Conservation (phyloP, 2,329 filamentous ascomycete species). For the Ophiocordyceps polyrhachis-furcata region DNA sequence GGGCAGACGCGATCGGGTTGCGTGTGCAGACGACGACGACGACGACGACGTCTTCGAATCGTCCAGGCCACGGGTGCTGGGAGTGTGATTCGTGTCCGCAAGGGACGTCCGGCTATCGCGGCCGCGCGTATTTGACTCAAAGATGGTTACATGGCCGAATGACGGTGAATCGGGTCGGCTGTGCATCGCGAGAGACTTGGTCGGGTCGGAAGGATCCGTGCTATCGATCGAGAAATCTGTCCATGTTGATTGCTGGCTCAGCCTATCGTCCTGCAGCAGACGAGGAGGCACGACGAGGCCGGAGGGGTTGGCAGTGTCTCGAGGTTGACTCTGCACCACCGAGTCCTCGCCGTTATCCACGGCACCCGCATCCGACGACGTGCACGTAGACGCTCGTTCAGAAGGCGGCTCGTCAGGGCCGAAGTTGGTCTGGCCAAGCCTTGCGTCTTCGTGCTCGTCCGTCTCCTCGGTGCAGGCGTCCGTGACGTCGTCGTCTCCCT, state of each 20-base stretch:
- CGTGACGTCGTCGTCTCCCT: slow-evolving; percentile 15
- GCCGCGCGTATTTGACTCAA: slow-evolving; percentile 7
- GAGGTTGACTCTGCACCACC: slow-evolving; percentile 8
- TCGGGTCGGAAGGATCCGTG: slow-evolving; percentile 18
- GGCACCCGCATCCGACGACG: slow-evolving; percentile 17
- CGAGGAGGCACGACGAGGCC: slow-evolving; percentile 28
- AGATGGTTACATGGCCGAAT: slow-evolving; percentile 15
- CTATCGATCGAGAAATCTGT: slow-evolving; percentile 41
- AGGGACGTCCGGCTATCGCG: slow-evolving; percentile 1
- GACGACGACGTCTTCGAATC: slow-evolving; percentile 11
- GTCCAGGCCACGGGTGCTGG: slow-evolving; percentile 7
- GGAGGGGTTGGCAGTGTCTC: slow-evolving; percentile 19
- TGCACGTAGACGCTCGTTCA: slow-evolving; percentile 20
- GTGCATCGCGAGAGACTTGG: slow-evolving; percentile 12
- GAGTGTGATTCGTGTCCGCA: neutral
- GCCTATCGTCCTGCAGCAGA: slow-evolving; percentile 23
- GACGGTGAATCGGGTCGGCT: slow-evolving; percentile 9
- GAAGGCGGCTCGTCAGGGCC: slow-evolving; percentile 13
- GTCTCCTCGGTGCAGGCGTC: slow-evolving; percentile 18
- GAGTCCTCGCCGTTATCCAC: slow-evolving; percentile 11
- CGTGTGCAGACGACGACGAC: slow-evolving; percentile 7
- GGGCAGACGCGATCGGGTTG: slow-evolving; percentile 23
- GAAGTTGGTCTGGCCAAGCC: slow-evolving; percentile 11
- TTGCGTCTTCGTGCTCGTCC: slow-evolving; percentile 12
- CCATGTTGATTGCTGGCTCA: slow-evolving; percentile 39